Conservation (phyloP, 192 early-diverging fungal genomes). For the Lunasporangiospora selenospora region DNA sequence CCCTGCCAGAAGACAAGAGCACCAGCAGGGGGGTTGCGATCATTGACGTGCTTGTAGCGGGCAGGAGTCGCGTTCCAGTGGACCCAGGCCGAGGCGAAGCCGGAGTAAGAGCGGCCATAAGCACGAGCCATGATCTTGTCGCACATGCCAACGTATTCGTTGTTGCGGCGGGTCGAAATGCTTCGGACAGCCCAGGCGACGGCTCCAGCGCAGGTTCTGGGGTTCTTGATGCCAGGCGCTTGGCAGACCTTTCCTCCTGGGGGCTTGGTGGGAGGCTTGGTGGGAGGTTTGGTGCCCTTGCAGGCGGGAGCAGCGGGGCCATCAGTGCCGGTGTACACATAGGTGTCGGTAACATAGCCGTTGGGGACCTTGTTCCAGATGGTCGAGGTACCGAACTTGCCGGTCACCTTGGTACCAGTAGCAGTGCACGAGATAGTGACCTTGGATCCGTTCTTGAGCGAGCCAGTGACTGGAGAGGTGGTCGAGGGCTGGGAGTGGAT, state of each 20-base stretch:
- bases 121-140: conserved; percentile 15
- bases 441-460: background rate
- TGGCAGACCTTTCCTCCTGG: background rate
- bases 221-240: conserved; percentile 5
- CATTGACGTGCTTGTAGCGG: conserved; percentile 1
- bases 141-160: conserved; percentile 4
- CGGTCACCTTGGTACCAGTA: conserved; percentile 3
- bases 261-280: no score
- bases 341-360: conserved; percentile 10
- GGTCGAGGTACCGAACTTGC: conserved; percentile 7
- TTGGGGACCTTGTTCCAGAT: conserved; percentile 6
- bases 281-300: background rate
- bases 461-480: background rate
- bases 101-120: conserved; percentile 5
- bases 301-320: conserved; percentile 6
- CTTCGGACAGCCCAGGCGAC: background rate
- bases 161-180: conserved; percentile 1
- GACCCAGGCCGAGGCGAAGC: background rate
- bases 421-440: conserved; percentile 10
- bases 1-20: conserved; percentile 7
- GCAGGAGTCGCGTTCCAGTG: conserved; percentile 2
- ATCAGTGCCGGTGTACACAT: conserved; percentile 14
- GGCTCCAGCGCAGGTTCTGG: conserved; percentile 4
- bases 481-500: conserved; percentile 9
- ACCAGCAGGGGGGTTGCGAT: conserved; percentile 10